Conservation (phyloP, 2,329 filamentous ascomycete species). For the Celoporthe dispersa region DNA sequence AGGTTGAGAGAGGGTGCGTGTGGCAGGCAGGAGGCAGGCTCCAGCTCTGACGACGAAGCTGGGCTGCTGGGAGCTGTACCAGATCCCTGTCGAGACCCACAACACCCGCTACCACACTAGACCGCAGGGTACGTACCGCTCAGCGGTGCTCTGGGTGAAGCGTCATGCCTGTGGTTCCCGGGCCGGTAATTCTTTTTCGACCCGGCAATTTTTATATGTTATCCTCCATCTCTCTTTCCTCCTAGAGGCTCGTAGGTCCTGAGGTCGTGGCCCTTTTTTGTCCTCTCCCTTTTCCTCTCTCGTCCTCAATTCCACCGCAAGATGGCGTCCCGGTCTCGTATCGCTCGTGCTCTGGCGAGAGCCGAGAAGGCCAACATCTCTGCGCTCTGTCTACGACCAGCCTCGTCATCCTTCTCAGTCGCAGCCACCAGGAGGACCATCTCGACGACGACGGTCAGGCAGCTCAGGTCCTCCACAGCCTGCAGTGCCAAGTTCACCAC, state of each 20-base stretch:
- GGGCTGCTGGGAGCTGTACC: slow-evolving; percentile 11
- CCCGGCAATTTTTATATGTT: not conserved
- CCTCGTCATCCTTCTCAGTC: slow-evolving; percentile 18
- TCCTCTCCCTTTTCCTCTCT: not conserved
- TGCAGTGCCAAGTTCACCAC: slow-evolving; percentile 70
- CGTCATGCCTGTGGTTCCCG: not conserved
- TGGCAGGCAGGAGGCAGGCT: slow-evolving; percentile 30
- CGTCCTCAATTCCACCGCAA: slow-evolving; percentile 1
- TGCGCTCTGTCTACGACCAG: slow-evolving; percentile 18
- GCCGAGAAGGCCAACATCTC: slow-evolving; percentile 22
- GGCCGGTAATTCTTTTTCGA: not conserved
- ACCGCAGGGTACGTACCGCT: not conserved
- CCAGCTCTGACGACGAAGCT: slow-evolving; percentile 34
- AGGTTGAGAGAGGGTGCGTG: slow-evolving; percentile 16
- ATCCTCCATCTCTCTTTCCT: not conserved
- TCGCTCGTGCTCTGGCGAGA: slow-evolving; percentile 25
- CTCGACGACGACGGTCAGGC: slow-evolving; percentile 35
- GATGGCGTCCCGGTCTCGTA: slow-evolving; percentile 26
- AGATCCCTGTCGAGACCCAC: slow-evolving; percentile 3
- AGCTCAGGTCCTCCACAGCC: slow-evolving; percentile 35
- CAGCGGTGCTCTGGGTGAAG: not conserved
- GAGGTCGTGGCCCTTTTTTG: not conserved
- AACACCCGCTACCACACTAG: not conserved
- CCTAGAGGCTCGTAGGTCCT: not conserved
- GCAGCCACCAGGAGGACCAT: slow-evolving; percentile 29